Percentiles rank a stretch among this genome's conserved stretches.
phyloP scores from a whole-genome alignment of 768 basidiomycete genomes.

The Lactifluus hygrophoroides region DNA sequence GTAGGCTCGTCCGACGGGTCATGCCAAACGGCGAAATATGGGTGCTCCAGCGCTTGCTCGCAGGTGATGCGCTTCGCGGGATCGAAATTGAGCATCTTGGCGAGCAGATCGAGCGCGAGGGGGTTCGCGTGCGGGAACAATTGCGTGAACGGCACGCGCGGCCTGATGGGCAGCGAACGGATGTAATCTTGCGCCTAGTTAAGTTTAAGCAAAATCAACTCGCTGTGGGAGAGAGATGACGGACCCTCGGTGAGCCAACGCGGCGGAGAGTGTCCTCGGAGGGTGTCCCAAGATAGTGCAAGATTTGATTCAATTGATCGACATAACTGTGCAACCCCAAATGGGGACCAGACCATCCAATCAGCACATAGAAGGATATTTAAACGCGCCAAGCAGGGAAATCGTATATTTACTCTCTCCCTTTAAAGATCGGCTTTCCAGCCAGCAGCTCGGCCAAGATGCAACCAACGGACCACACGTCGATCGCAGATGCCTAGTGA shows the following conservation, averaged over 20 bases:
- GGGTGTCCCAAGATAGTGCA: slow-evolving; percentile 97
- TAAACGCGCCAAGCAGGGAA: too few relatives aligned
- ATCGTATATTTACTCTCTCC: slow-evolving; percentile 83
- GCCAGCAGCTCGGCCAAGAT: slow-evolving; percentile 89
- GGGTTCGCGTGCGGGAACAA: slow-evolving; percentile 94
- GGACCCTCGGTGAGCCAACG: slow-evolving; percentile 87
- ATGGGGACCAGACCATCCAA: background rate
- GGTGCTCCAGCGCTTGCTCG: slow-evolving; percentile 90
- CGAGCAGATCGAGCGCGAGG: slow-evolving; percentile 85
- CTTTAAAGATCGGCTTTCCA: slow-evolving; percentile 95
- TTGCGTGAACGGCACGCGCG: slow-evolving; percentile 83
- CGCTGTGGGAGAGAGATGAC: slow-evolving; percentile 22
- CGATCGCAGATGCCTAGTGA: slow-evolving; percentile 73
- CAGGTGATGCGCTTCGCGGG: slow-evolving; percentile 95
- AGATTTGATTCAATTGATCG: slow-evolving; percentile 95
- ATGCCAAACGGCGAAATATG: slow-evolving; percentile 95
- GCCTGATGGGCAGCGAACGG: slow-evolving; percentile 94
- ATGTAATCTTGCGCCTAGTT: slow-evolving; percentile 93
- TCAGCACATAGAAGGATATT: too few relatives aligned
- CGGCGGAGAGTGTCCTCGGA: slow-evolving; percentile 93
- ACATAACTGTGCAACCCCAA: slow-evolving; percentile 66
- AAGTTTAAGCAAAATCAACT: background rate
- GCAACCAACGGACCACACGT: slow-evolving; percentile 95
- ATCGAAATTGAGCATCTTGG: slow-evolving; percentile 90
- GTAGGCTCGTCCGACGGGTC: slow-evolving; percentile 91